These are phyloP conservation scores for Gonapodya sp. DNA, from an alignment of 192 early-diverging fungal species.

Conservation along the genomic window DNA sequence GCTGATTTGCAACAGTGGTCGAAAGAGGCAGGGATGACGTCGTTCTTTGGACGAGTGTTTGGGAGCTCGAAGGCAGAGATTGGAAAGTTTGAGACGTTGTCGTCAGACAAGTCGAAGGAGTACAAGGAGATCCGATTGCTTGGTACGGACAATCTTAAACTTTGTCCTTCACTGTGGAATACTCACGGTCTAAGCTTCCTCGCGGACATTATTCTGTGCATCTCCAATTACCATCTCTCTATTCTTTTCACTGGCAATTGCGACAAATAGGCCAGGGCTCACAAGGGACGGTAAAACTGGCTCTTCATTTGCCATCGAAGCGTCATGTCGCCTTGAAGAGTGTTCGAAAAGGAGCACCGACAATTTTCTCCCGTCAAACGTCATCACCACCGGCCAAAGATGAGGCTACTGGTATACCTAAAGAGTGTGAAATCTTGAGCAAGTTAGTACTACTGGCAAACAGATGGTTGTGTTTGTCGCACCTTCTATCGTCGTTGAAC, in stretches of 20 bases:
- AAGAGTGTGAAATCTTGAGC: neutral
- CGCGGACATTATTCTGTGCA: too few relatives aligned
- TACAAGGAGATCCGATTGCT: neutral
- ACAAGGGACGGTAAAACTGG: conserved; percentile 1
- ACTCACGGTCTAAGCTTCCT: too few relatives aligned
- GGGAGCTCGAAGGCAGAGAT: neutral
- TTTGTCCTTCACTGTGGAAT: too few relatives aligned
- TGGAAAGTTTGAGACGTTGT: neutral
- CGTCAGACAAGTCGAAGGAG: neutral
- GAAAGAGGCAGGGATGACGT: too few relatives aligned
- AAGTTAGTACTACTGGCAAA: neutral
- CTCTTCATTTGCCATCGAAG: neutral
- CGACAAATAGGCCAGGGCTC: neutral
- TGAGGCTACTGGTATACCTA: neutral
- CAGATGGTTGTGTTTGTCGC: too few relatives aligned
- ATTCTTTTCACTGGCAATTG: too few relatives aligned
- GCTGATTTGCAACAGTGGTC: too few relatives aligned
- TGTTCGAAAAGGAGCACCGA: neutral
- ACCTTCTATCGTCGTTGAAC: too few relatives aligned
- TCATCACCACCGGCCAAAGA: neutral
- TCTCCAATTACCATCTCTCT: too few relatives aligned
- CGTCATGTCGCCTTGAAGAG: conserved; percentile 1
- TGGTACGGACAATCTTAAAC: neutral
- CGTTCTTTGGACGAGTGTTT: neutral
- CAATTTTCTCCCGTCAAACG: neutral